A percentile compares a stretch with the other conserved stretches of the same genome.
phyloP scores from a whole-genome alignment of 345 rosid genomes.

The Atalantia buxifolia region DNA sequence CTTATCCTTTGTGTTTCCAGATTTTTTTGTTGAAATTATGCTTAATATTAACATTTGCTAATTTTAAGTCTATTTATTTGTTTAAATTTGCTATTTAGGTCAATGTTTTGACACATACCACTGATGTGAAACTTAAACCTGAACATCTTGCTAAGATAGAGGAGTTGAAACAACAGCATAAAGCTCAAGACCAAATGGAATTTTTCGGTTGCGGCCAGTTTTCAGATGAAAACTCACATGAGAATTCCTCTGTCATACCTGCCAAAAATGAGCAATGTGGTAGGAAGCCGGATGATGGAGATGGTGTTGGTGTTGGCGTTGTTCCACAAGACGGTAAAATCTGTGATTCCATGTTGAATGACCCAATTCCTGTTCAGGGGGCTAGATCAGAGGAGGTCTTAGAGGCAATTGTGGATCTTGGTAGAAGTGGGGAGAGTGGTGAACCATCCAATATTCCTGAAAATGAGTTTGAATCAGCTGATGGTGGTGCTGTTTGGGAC shows the following conservation, averaged over 20 bases:
- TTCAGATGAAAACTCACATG: slow-evolving; percentile 9
- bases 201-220: slow-evolving; percentile 27
- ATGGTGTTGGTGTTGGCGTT: neutral
- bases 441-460: neutral
- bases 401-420: slow-evolving; percentile 11
- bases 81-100: slow-evolving; percentile 43
- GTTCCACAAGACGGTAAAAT: neutral
- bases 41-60: neutral
- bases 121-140: slow-evolving; percentile 30
- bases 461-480: slow-evolving; percentile 20
- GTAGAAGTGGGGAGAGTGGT: neutral
- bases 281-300: neutral
- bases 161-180: slow-evolving; percentile 39
- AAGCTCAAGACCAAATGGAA: slow-evolving; percentile 53
- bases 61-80: neutral
- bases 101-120: slow-evolving; percentile 59
- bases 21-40: neutral
- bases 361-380: neutral
- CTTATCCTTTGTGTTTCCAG: neutral
- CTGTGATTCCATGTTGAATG: neutral
- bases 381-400: neutral
- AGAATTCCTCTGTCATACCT: neutral
- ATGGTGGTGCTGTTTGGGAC: slow-evolving; percentile 77
- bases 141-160: slow-evolving; percentile 15
- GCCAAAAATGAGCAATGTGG: neutral